Evolutionary conservation across 371 early-diverging fungal genomes (phyloP), one percentile per base, ranked within the genome.

Genomic region (Mucor racemosus): DNA sequence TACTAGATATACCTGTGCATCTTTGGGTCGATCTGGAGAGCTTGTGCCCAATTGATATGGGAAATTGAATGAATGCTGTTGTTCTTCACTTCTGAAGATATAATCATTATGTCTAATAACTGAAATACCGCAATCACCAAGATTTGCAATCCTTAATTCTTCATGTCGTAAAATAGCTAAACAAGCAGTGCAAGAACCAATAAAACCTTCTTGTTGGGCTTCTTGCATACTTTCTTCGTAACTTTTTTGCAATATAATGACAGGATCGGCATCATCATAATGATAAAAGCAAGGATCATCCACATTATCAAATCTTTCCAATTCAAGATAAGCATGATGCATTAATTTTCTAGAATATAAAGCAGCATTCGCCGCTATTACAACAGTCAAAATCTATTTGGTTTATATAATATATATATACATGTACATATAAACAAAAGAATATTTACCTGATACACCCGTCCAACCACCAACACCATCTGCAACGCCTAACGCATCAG

Each of bases 41-140:
- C 78, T 74, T 7, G 88, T 90, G 21, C 92, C 90, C 19, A 93
- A 76, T 66, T 93, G 93, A 64, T 84, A 91, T 5, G 93, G 93
- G 60, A 82, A 91, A 68, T 92, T 92, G 66, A 92, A 92, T 14
- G 90, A 89, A 73, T 91, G 92, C 64, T 93, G 93, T 64, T 91
- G 92, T 69, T 91, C 92, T 72, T 96, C 95, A 39, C 90, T 93
- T 54, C 95, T 87, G 75, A 96, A 97, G 11, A 95, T 86, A 73
- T 91, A 85, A 58, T 92, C 90, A 61, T 90, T 88, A 57, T 88
- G 81, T 48, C 98, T 87, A 56, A 97, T 90, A 7, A 97, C 84
- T 44, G 89, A 82, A 46, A 97, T 77, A 2, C 94, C 95, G 69
- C 95, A 94, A 79, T 97, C 98, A 35, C 98, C 98, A 42, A 97